A percentile compares a stretch with the other conserved stretches of the same genome.
These are phyloP conservation scores for Malassezia equina DNA, from an alignment of 1,284 basidiomycete genomes.

Conservation along the genomic window DNA sequence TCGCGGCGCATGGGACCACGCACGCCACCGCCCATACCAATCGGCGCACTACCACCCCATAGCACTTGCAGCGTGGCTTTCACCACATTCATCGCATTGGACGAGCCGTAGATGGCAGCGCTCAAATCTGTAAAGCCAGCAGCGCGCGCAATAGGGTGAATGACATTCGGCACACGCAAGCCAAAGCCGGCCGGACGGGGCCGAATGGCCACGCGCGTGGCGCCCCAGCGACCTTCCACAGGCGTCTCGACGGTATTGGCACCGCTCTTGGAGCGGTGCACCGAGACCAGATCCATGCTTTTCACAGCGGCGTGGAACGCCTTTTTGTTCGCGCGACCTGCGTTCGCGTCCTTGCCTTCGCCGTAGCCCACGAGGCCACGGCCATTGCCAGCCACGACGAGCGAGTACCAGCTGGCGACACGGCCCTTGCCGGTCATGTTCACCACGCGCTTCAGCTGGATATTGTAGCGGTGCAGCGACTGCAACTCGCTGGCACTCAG, in stretches of 20 bases:
- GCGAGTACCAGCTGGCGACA: constrained; percentile 58
- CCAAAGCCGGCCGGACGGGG: constrained; percentile 83
- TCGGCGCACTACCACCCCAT: constrained; percentile 38
- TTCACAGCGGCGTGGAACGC: constrained; percentile 66
- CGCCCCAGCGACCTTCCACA: constrained; percentile 70
- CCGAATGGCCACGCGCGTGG: constrained; percentile 71
- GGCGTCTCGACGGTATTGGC: constrained; percentile 72
- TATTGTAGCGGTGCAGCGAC: constrained; percentile 38
- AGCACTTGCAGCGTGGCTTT: constrained; percentile 50
- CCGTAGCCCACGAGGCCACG: constrained; percentile 82
- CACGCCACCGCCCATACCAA: constrained; percentile 43
- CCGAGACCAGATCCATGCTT: constrained; percentile 72
- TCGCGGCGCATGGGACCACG: constrained; percentile 37
- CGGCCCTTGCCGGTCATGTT: constrained; percentile 81
- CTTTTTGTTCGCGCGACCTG: constrained; percentile 57
- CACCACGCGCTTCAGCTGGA: constrained; percentile 54
- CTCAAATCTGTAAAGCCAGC: constrained; percentile 88
- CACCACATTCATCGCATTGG: constrained; percentile 62
- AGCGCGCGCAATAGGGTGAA: constrained; percentile 76
- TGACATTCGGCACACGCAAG: constrained; percentile 72
- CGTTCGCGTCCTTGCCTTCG: constrained; percentile 66
- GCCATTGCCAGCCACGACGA: constrained; percentile 71
- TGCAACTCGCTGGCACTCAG: constrained; percentile 35
- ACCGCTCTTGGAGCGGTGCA: constrained; percentile 33
- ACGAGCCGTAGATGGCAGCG: constrained; percentile 84